phyloP scores from a whole-genome alignment of 495 filamentous ascomycete species.

The Glonium stellatum region DNA sequence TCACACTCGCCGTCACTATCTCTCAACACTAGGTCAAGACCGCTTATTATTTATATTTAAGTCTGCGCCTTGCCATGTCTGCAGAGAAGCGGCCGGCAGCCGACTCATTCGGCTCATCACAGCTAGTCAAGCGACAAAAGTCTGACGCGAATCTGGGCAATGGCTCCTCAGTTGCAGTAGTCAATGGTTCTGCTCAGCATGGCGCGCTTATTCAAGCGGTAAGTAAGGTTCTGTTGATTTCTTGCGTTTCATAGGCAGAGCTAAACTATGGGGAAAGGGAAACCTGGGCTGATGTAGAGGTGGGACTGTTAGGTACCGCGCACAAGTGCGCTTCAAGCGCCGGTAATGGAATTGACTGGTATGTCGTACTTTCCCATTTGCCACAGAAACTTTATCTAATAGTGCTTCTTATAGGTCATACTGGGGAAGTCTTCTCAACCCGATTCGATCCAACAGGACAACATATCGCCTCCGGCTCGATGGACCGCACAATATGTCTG shows the following conservation, averaged over 20 bases:
- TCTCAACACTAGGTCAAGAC: no score
- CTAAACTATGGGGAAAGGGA: slow-evolving; percentile 21
- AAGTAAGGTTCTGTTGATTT: slow-evolving; percentile 36
- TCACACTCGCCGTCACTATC: no score
- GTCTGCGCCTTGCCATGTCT: slow-evolving; percentile 51
- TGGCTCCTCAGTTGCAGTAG: slow-evolving; percentile 51
- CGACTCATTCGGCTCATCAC: slow-evolving; percentile 67
- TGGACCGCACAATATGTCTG: slow-evolving; percentile 87
- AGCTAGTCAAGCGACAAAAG: slow-evolving; percentile 83
- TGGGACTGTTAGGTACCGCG: slow-evolving; percentile 56
- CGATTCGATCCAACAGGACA: slow-evolving; percentile 84
- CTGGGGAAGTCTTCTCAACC: slow-evolving; percentile 80
- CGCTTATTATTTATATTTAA: no score
- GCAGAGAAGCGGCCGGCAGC: slow-evolving; percentile 83
- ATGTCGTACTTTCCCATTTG: slow-evolving; percentile 29
- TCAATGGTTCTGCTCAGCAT: slow-evolving; percentile 60
- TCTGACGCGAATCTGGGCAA: slow-evolving; percentile 59
- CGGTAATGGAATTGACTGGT: slow-evolving; percentile 90
- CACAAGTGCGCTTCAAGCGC: slow-evolving; percentile 81
- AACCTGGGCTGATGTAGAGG: slow-evolving; percentile 27
- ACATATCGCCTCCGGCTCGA: slow-evolving; percentile 87
- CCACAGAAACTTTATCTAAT: not conserved
- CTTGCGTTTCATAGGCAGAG: slow-evolving; percentile 8
- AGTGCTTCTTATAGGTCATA: slow-evolving; percentile 44
- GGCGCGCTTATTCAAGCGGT: slow-evolving; percentile 79